phyloP scores from a whole-genome alignment of 2,329 filamentous ascomycete species.

The Ophiostoma quercus region DNA sequence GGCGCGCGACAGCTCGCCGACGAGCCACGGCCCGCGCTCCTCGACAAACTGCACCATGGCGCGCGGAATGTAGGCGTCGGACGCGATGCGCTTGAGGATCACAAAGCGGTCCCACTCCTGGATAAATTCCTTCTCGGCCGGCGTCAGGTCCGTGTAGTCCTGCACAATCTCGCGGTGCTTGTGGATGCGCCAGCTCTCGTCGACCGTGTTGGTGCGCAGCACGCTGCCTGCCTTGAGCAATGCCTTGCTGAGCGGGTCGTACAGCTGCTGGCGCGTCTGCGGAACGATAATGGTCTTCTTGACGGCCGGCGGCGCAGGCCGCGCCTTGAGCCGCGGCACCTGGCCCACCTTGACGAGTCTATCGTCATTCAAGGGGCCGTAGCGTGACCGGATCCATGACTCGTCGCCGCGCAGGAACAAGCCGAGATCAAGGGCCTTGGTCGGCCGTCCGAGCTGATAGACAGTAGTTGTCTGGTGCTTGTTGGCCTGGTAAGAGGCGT shows the following conservation, averaged over 20 bases:
- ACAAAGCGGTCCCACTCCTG: constrained; percentile 55
- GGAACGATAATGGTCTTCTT: constrained; percentile 36
- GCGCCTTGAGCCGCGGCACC: neutral
- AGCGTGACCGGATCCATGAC: constrained; percentile 42
- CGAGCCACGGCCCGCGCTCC: constrained; percentile 50
- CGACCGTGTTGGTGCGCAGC: constrained; percentile 40
- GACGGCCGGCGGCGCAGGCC: neutral
- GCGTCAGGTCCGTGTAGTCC: constrained; percentile 53
- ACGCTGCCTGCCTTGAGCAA: constrained; percentile 45
- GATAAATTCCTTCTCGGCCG: constrained; percentile 54
- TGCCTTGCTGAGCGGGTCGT: constrained; percentile 52
- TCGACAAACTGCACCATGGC: constrained; percentile 49
- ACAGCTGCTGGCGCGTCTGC: constrained; percentile 49
- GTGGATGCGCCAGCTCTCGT: constrained; percentile 52
- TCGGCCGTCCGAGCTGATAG: constrained; percentile 41
- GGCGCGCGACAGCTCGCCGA: constrained; percentile 43
- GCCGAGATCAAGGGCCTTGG: constrained; percentile 43
- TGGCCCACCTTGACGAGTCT: constrained; percentile 22
- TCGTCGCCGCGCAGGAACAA: constrained; percentile 43
- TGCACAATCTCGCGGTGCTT: constrained; percentile 54
- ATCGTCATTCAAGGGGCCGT: constrained; percentile 38
- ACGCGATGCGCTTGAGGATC: constrained; percentile 46
- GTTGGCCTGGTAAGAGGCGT: constrained; percentile 23
- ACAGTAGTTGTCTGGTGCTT: constrained; percentile 39
- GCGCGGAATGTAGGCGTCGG: constrained; percentile 48